Evolutionary conservation across 495 filamentous ascomycete genomes (phyloP), one percentile per base, ranked within the genome.

Genomic region (Poronia punctata): DNA sequence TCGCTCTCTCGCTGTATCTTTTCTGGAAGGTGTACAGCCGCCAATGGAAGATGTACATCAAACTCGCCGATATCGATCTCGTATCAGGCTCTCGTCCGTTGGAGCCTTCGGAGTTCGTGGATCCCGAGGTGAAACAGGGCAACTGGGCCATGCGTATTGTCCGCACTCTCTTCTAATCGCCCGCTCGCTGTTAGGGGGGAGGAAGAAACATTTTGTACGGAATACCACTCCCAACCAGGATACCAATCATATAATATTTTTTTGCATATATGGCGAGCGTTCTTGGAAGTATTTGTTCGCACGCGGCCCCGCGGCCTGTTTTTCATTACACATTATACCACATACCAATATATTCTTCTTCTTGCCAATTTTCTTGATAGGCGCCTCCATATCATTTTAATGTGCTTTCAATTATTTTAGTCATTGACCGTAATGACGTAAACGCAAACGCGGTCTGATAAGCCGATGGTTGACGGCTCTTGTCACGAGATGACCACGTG

Each of bases 11-110:
- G 1, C 53, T 72, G 17, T 73, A 67, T 46, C 10, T 72, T 2
- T 46, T 49, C 36, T 70, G 66, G 64, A 72, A 72, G 49, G 10
- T 66, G 24, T 64, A 53, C 43, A 83, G 81, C 3, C 78, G 84
- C 14, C 71, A 83, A 40, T 75, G 86, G 36, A 78, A 85, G 31
- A 46, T 90, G 35, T 84, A 86, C 57, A 57, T 89, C 12, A 52
- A 53, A 0, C 49, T 64, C 0, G 25, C 47, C 14, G 61, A 66
- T 17, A 57, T 68, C 12, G 63, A 68, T 31, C 60, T 68, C 7
- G 51, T 36, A 26, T 56, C 48, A 8, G 62, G 60, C 12, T 41
- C 53, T 16, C 59, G 62, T 7, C 46, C 57, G 14, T 20, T 46
- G 12, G 38, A 53, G 0, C 26, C 43, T 9, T 55, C 59, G 1